These are phyloP conservation scores for Gonapodya sp. DNA, from an alignment of 192 early-diverging fungal species.

Conservation along the genomic window DNA sequence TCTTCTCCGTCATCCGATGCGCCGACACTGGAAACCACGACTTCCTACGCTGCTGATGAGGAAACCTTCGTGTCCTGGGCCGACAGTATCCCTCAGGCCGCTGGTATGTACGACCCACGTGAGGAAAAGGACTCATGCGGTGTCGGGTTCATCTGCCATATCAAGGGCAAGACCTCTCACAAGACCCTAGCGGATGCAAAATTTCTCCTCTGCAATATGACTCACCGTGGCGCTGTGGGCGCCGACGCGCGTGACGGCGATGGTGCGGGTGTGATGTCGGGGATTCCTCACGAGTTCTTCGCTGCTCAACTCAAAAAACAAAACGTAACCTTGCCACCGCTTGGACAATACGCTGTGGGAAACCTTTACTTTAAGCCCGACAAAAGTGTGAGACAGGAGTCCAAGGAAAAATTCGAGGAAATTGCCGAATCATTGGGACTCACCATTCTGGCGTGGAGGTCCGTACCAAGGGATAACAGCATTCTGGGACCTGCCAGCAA, in stretches of 20 bases:
- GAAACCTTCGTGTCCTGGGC: conserved; percentile 52
- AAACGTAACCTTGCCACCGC: conserved; percentile 54
- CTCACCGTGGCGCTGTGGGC: conserved; percentile 90
- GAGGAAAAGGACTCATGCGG: conserved; percentile 93
- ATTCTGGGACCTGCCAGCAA: conserved; percentile 84
- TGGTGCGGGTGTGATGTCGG: conserved; percentile 95
- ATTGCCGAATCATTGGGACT: conserved; percentile 68
- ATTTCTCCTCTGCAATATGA: conserved; percentile 96
- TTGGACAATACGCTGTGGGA: conserved; percentile 91
- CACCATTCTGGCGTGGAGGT: conserved; percentile 77
- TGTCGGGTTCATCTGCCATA: conserved; percentile 93
- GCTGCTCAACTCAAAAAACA: conserved; percentile 41
- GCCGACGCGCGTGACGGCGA: conserved; percentile 94
- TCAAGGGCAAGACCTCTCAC: conserved; percentile 76
- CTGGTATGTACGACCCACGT: conserved; percentile 80
- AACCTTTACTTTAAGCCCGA: conserved; percentile 81
- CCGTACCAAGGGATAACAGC: conserved; percentile 70
- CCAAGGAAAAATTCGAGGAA: conserved; percentile 64
- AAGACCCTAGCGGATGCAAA: conserved; percentile 82
- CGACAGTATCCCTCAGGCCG: conserved; percentile 67
- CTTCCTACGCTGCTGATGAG: background rate
- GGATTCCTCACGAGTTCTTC: conserved; percentile 87
- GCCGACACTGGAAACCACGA: background rate
- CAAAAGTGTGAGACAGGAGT: conserved; percentile 49
- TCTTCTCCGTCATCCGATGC: background rate